A percentile compares a stretch with the other conserved stretches of the same genome.
These are phyloP conservation scores for Myxozyma udenii DNA, from an alignment of 805 yeast genomes.

Conservation along the genomic window DNA sequence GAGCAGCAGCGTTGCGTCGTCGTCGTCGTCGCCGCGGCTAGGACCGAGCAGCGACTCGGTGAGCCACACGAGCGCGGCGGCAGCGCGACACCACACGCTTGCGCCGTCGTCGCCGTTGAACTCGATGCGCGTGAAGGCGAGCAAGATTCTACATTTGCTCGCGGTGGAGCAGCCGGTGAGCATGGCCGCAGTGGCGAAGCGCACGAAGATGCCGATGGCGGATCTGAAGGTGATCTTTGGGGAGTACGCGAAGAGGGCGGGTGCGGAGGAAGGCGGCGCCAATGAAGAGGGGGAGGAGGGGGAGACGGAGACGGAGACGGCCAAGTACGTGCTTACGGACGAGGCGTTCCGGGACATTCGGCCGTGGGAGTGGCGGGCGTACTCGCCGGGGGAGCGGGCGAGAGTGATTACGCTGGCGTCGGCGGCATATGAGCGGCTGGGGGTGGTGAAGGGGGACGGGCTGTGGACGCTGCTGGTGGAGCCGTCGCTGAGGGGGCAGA, in stretches of 20 bases:
- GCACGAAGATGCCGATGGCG: slow-evolving; percentile 34
- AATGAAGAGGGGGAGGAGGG: slow-evolving; percentile 33
- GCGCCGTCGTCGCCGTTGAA: slow-evolving; percentile 31
- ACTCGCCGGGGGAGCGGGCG: slow-evolving; percentile 37
- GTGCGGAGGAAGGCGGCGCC: neutral
- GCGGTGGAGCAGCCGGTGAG: slow-evolving; percentile 50
- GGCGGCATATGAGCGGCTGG: slow-evolving; percentile 36
- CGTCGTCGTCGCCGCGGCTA: slow-evolving; percentile 27
- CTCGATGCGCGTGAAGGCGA: slow-evolving; percentile 31
- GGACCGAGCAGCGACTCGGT: neutral
- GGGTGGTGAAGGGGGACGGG: slow-evolving; percentile 33
- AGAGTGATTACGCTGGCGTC: slow-evolving; percentile 35
- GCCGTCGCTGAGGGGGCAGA: slow-evolving; percentile 29
- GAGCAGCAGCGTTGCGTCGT: too few relatives aligned
- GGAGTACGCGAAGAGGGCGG: slow-evolving; percentile 35
- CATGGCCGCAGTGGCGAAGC: slow-evolving; percentile 35
- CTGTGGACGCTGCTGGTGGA: slow-evolving; percentile 35
- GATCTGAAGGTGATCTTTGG: slow-evolving; percentile 38
- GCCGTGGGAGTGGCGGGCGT: slow-evolving; percentile 41
- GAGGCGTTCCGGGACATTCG: slow-evolving; percentile 34
- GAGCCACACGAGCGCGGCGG: neutral
- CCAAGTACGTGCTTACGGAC: slow-evolving; percentile 33
- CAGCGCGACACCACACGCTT: slow-evolving; percentile 17
- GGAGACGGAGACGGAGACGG: neutral
- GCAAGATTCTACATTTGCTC: slow-evolving; percentile 45